Percentiles rank a stretch among this genome's conserved stretches.
Evolutionary conservation across 805 yeast genomes (phyloP).

Genomic region (Candida fluviatilis): DNA sequence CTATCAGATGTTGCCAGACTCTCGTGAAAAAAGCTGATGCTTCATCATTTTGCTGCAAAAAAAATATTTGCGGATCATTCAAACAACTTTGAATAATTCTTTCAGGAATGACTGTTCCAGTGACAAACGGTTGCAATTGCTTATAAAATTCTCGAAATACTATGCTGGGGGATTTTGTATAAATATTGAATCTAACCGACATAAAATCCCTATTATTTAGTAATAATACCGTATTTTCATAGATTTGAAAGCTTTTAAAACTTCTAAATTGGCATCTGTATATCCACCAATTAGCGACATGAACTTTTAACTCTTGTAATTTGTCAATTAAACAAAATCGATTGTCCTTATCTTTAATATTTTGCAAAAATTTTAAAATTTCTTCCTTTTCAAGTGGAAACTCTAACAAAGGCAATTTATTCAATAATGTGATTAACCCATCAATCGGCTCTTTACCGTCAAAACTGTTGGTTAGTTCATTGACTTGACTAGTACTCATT

Average conservation of each 20-base stretch:
- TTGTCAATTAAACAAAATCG: slow-evolving; percentile 1
- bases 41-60: neutral
- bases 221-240: slow-evolving; percentile 17
- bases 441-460: neutral
- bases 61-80: neutral
- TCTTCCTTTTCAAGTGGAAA: neutral
- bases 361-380: neutral
- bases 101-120: neutral
- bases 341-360: neutral
- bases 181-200: slow-evolving; percentile 11
- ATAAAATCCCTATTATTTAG: slow-evolving; percentile 5
- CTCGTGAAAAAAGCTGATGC: slow-evolving; percentile 1
- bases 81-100: neutral
- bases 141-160: slow-evolving; percentile 23
- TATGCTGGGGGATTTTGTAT: slow-evolving; percentile 21
- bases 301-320: slow-evolving; percentile 10
- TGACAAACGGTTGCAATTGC: slow-evolving; percentile 7
- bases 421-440: neutral
- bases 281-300: slow-evolving; percentile 15
- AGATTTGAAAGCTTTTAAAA: slow-evolving; percentile 9
- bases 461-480: neutral
- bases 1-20: slow-evolving; percentile 4
- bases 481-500: slow-evolving; percentile 3
- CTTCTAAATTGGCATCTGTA: slow-evolving; percentile 9
- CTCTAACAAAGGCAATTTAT: neutral